Percentiles rank a stretch among this genome's conserved stretches.
Conservation (phyloP, 192 early-diverging fungal genomes). For the Powellomyces hirtus region DNA sequence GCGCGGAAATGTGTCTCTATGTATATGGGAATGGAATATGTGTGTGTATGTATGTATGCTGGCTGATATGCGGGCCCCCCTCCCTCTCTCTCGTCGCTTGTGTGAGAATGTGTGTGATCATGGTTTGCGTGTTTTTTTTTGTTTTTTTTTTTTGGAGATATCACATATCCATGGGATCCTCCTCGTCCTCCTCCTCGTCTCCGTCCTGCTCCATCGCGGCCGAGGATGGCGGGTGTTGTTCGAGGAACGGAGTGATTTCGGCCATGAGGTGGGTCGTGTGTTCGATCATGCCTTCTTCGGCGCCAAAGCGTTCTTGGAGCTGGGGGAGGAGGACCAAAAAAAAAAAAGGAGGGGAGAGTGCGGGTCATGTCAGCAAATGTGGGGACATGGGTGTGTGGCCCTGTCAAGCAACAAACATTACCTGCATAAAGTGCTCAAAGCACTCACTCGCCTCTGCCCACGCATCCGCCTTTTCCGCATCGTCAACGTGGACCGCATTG, state of each 20-base stretch:
- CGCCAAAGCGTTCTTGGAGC: conserved; percentile 61
- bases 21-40: too few species aligned
- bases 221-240: not conserved
- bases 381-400: too few species aligned
- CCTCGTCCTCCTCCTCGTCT: not conserved
- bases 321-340: conserved; percentile 40
- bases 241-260: conserved; percentile 51
- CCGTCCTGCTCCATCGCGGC: not conserved
- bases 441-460: conserved; percentile 78
- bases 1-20: too few species aligned
- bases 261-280: conserved; percentile 69
- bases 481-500: conserved; percentile 25
- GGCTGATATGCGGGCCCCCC: too few species aligned
- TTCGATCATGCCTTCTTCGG: conserved; percentile 66
- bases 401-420: too few species aligned
- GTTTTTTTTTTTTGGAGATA: too few species aligned
- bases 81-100: too few species aligned
- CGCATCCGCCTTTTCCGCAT: conserved; percentile 51
- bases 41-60: too few species aligned
- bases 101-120: too few species aligned
- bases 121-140: too few species aligned
- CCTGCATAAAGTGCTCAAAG: conserved; percentile 65
- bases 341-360: not conserved
- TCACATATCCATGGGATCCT: not conserved
- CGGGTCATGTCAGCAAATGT: not conserved